Evolutionary conservation across 805 yeast genomes (phyloP), one percentile per base, ranked within the genome.

Genomic region (Teunomyces pallodes): DNA sequence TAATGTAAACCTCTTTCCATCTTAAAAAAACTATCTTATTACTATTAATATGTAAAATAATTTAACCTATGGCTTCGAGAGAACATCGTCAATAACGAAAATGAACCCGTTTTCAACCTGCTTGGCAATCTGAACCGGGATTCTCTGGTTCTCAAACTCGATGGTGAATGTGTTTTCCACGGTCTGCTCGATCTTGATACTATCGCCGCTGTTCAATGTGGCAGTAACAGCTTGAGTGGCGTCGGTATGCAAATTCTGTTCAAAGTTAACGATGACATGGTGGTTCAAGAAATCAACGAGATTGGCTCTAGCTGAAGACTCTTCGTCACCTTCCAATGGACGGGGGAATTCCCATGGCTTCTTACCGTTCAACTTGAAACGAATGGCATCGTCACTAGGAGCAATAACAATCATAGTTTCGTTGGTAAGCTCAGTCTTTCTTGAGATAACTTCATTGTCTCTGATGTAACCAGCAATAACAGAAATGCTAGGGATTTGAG

Each of bases 321-420:
- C 90, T 17, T 73, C 70, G 32, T 75, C 59, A 17, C 60, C 57
- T 5, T 68, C 72, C 17, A 71, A 69, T 4, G 70, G 57, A 6
- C 59, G 62, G 0, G 96, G 96, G 64, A 85, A 89, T 60, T 85
- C 84, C 96, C 96, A 90, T 16, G 96, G 96, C 62, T 88, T 89
- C 42, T 84, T 59, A 1, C 72, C 66, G 29, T 67, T 67, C 49
- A 89, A 71, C 49, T 66, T 62, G 12, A 46, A 43, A 14, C 53
- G 47, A 17, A 73, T 58, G 3, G 89, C 91, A 9, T 63, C 65
- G 58, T 89, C 81, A 2, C 81, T 71, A 6, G 96, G 96, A 2
- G 95, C 88, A 58, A 89, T 77, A 5, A 89, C 76, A 17, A 87
- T 66, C 53, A 78, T 47, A 68, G 72, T 56, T 28, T 69, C 66